Percentiles rank a stretch among this genome's conserved stretches.
These are phyloP conservation scores for Coemansia sp. DNA, from an alignment of 192 early-diverging fungal species.

Conservation along the genomic window DNA sequence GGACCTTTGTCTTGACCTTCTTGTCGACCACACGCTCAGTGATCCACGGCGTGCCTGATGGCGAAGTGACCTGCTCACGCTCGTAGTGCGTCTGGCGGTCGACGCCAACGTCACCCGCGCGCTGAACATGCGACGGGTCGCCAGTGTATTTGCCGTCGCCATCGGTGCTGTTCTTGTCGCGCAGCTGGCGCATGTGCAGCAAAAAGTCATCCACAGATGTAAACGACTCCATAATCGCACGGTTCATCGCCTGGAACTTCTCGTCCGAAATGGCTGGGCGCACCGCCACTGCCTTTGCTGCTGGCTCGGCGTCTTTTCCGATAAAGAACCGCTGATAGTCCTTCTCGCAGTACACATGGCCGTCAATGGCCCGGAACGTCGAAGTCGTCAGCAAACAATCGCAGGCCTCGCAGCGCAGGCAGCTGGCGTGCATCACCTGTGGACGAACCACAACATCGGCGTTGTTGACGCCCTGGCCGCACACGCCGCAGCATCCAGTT, in stretches of 20 bases:
- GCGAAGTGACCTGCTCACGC: conserved; percentile 51
- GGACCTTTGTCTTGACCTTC: conserved; percentile 53
- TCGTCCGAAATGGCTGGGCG: conserved; percentile 43
- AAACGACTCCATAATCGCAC: conserved; percentile 55
- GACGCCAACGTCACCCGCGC: conserved; percentile 42
- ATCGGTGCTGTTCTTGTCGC: conserved; percentile 13
- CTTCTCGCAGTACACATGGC: conserved; percentile 52
- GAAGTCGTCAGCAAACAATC: conserved; percentile 52
- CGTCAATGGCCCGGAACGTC: conserved; percentile 52
- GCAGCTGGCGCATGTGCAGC: conserved; percentile 53
- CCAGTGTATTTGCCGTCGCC: conserved; percentile 10
- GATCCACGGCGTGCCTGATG: conserved; percentile 51
- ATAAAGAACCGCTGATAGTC: conserved; percentile 48
- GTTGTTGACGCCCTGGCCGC: conserved; percentile 41
- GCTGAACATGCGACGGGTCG: conserved; percentile 42
- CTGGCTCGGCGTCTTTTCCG: not conserved
- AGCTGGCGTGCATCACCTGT: conserved; percentile 54
- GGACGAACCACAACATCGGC: conserved; percentile 48
- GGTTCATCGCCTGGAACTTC: conserved; percentile 47
- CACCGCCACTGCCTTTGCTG: conserved; percentile 23
- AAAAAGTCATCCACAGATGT: conserved; percentile 56
- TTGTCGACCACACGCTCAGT: conserved; percentile 55
- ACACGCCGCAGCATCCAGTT: conserved; percentile 49
- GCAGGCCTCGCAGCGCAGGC: conserved; percentile 53
- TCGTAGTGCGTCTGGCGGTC: conserved; percentile 55